Evolutionary conservation across 371 early-diverging fungal genomes (phyloP), one percentile per base, ranked within the genome.

Genomic region (Mucor plumbeus): DNA sequence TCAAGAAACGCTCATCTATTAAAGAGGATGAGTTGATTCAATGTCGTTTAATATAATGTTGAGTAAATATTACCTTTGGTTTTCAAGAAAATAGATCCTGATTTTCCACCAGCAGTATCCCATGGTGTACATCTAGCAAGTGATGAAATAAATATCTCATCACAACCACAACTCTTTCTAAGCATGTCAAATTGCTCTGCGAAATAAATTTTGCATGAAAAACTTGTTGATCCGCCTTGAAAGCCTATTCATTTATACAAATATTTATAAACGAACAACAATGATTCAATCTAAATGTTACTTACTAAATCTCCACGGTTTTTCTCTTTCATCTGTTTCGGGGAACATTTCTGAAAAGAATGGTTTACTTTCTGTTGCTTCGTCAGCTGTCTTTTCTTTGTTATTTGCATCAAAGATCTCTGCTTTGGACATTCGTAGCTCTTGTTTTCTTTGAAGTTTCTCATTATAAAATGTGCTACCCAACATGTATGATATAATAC

Each of bases 131-230:
- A 97, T 34, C 96, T 86, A 9, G 94, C 88, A 11, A 98, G 75
- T 0, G 94, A 94, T 64, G 93, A 90, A 36, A 95, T 86, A 76
- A 88, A 97, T n/a, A 84, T 85, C 59, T 87, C 90, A 39, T 92
- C 94, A 63, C 94, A 91, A 13, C 91, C 92, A 67, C 94, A 94
- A 61, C 90, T 88, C 31, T 90, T 85, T 19, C 98, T 84, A 54
- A 98, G 77, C 2, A 91, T 91, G 68, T 96, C 95, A 76, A 98
- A 98, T 70, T 97, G 95, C 63, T 95, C 94, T 13, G 95, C 94
- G 76, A 90, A 98, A 68, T 91, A 97, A 14, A 96, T 90, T 64
- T 92, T 93, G 87, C 97, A 97, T 56, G 86, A 81, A 55, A 95
- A 83, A 67, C 84, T 87, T 0, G 93, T 89, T 7, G 89, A 83